Evolutionary conservation across 2,329 filamentous ascomycete species (phyloP).

Genomic region (Aureobasidium namibiae): DNA sequence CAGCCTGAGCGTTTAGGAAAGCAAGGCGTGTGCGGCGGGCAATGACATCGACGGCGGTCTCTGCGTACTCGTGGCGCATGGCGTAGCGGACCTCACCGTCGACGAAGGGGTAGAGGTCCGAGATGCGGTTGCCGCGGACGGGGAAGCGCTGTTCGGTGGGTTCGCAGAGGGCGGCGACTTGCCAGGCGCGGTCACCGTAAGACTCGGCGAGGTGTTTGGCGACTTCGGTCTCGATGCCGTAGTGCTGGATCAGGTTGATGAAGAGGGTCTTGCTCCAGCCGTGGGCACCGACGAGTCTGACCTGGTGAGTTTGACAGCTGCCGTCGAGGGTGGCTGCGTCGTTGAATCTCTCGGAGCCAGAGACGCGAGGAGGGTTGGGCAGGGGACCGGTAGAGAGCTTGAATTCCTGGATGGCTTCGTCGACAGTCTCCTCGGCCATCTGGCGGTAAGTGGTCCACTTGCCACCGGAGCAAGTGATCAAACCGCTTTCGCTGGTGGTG

Average conservation of each 20-base stretch:
- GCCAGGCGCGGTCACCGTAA: constrained; percentile 90
- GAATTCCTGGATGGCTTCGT: constrained; percentile 66
- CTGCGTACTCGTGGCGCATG: constrained; percentile 80
- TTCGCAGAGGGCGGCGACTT: constrained; percentile 70
- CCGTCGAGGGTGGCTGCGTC: constrained; percentile 66
- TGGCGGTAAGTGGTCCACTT: constrained; percentile 93
- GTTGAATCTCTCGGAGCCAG: constrained; percentile 60
- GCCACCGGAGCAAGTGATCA: constrained; percentile 77
- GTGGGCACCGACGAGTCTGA: constrained; percentile 74
- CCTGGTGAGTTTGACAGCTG: constrained; percentile 72
- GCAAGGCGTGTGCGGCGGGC: constrained; percentile 76
- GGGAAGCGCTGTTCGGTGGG: constrained; percentile 75
- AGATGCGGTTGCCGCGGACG: constrained; percentile 71
- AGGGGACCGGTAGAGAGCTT: constrained; percentile 51
- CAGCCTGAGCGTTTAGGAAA: constrained; percentile 86
- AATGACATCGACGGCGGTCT: constrained; percentile 81
- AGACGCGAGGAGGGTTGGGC: constrained; percentile 52
- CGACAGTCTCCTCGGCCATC: constrained; percentile 85
- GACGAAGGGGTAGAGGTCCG: constrained; percentile 76
- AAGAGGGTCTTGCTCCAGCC: constrained; percentile 86
- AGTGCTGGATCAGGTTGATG: constrained; percentile 92
- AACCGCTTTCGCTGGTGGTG: constrained; percentile 67
- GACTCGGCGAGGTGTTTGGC: constrained; percentile 79
- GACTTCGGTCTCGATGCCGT: constrained; percentile 83
- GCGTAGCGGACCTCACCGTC: constrained; percentile 89